phyloP scores from a whole-genome alignment of 2,329 filamentous ascomycete genomes.

The Diaporthe sp. region DNA sequence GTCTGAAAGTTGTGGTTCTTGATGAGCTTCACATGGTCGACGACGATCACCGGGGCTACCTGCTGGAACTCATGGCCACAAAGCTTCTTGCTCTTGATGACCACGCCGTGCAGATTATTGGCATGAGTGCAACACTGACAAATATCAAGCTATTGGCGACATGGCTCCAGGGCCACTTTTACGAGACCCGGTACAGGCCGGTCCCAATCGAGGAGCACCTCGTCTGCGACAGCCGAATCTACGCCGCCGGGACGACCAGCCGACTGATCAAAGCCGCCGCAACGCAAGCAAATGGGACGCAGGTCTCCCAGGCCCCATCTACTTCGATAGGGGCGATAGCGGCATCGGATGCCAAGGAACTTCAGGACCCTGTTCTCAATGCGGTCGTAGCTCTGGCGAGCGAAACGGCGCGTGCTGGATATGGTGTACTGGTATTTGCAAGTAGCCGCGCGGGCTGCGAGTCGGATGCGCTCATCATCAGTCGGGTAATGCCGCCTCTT shows the following conservation, averaged over 20 bases:
- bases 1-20: conserved; percentile 76
- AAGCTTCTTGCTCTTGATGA: conserved; percentile 77
- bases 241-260: conserved; percentile 71
- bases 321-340: conserved; percentile 65
- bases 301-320: conserved; percentile 50
- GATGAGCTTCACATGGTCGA: conserved; percentile 89
- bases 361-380: conserved; percentile 76
- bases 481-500: conserved; percentile 72
- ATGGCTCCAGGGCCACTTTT: conserved; percentile 80
- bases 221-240: conserved; percentile 78
- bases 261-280: conserved; percentile 71
- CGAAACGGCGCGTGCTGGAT: conserved; percentile 77
- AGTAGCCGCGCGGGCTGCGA: conserved; percentile 78
- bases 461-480: conserved; percentile 76
- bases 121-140: conserved; percentile 87
- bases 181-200: conserved; percentile 80
- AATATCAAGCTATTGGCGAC: conserved; percentile 78
- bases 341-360: conserved; percentile 70
- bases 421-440: conserved; percentile 81
- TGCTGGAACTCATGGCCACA: conserved; percentile 80
- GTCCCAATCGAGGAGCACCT: conserved; percentile 83
- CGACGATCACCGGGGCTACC: conserved; percentile 81
- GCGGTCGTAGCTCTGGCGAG: conserved; percentile 78
- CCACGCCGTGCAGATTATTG: conserved; percentile 78
- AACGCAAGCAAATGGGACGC: conserved; percentile 57